Conservation (phyloP, 495 filamentous ascomycete species). For the Glonium stellatum region DNA sequence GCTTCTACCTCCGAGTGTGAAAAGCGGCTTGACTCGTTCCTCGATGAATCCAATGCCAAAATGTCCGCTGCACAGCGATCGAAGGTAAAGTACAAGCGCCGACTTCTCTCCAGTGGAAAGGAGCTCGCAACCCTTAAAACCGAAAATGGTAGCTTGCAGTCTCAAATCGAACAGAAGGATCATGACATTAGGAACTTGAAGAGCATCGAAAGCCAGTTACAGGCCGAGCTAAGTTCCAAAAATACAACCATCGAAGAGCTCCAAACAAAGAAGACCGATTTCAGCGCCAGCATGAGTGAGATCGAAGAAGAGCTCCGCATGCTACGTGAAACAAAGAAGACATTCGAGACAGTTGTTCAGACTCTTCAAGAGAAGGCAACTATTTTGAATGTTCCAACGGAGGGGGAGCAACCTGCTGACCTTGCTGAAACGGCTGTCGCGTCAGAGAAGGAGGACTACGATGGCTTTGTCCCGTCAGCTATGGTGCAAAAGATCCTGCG, state of each 20-base stretch:
- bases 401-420: conserved; percentile 9
- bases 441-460: background rate
- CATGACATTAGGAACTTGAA: conserved; percentile 17
- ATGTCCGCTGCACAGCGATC: conserved; percentile 8
- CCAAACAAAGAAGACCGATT: conserved; percentile 12
- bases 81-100: conserved; percentile 20
- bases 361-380: conserved; percentile 19
- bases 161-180: conserved; percentile 9
- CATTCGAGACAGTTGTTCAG: conserved; percentile 20
- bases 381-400: conserved; percentile 1
- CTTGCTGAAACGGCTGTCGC: background rate
- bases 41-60: conserved; percentile 19
- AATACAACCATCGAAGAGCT: conserved; percentile 12
- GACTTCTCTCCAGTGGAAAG: conserved; percentile 13
- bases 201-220: conserved; percentile 33
- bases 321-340: conserved; percentile 18
- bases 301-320: conserved; percentile 14
- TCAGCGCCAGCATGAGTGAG: conserved; percentile 9
- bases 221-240: conserved; percentile 31
- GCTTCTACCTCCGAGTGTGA: conserved; percentile 20
- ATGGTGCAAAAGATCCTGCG: background rate
- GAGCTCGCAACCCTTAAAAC: conserved; percentile 18
- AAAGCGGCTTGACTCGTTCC: conserved; percentile 13
- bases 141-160: conserved; percentile 18
- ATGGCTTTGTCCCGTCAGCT: background rate